A percentile compares a stretch with the other conserved stretches of the same genome.
Conservation (phyloP, 176 grass and related monocot genomes). For the Carex littledalei region DNA sequence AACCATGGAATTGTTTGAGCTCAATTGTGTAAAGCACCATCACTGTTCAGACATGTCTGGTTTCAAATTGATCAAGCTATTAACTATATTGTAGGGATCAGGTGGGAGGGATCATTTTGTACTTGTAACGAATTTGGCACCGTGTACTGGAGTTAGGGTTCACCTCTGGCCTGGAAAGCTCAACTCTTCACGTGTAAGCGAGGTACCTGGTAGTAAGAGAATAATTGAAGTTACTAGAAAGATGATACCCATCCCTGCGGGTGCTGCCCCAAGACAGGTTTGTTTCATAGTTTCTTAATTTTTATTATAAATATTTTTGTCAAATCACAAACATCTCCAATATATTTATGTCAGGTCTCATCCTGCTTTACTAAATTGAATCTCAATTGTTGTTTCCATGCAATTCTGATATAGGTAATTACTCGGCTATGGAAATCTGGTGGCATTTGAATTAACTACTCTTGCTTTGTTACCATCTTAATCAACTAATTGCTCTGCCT, state of each 20-base stretch:
- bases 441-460: not conserved
- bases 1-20: not conserved
- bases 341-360: not conserved
- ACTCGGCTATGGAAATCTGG: not conserved
- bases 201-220: slow-evolving; percentile 54
- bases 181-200: slow-evolving; percentile 28
- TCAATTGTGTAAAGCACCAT: not conserved
- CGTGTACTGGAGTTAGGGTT: slow-evolving; percentile 94
- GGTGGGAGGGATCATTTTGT: slow-evolving; percentile 71
- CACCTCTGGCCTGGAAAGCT: slow-evolving; percentile 83
- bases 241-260: slow-evolving; percentile 86
- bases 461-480: not conserved
- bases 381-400: not conserved
- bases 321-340: not conserved
- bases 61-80: not conserved
- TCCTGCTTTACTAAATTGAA: not conserved
- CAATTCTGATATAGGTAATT: not conserved
- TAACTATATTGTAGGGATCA: slow-evolving; percentile 42
- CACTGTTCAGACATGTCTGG: too few species aligned
- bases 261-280: slow-evolving; percentile 85
- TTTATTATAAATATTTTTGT: slow-evolving; percentile 11
- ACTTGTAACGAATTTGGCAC: slow-evolving; percentile 95
- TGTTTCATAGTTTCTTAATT: slow-evolving; percentile 16
- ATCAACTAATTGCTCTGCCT: not conserved
- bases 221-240: slow-evolving; percentile 86